These are phyloP conservation scores for Orbilia brochopaga DNA, from an alignment of 2,329 filamentous ascomycete species.

Conservation along the genomic window DNA sequence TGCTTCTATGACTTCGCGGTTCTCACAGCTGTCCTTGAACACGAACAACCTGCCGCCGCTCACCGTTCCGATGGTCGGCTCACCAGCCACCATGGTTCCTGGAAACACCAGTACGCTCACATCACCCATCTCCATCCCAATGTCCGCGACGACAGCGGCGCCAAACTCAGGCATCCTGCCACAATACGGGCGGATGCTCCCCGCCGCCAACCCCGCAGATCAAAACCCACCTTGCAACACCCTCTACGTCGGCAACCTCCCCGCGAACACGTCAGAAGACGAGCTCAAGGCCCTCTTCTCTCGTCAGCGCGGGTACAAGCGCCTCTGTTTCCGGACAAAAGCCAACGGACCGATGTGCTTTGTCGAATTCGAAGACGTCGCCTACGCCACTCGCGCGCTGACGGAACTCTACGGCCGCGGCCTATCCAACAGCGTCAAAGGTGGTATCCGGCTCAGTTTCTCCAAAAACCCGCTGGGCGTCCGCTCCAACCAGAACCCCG, in stretches of 20 bases:
- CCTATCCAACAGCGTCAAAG: conserved; percentile 90
- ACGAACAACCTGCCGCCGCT: conserved; percentile 48
- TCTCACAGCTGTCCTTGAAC: conserved; percentile 47
- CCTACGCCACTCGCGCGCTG: conserved; percentile 87
- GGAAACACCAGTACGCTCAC: conserved; percentile 40
- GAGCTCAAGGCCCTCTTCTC: conserved; percentile 93
- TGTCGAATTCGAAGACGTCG: conserved; percentile 94
- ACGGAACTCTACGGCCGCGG: conserved; percentile 86
- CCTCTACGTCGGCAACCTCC: conserved; percentile 95
- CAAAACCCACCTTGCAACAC: conserved; percentile 98
- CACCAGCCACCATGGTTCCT: conserved; percentile 41
- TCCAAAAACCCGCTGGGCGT: conserved; percentile 97
- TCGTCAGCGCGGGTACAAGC: conserved; percentile 91
- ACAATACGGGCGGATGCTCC: conserved; percentile 60
- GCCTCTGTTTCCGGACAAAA: conserved; percentile 92
- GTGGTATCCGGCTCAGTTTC: conserved; percentile 92
- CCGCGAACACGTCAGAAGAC: conserved; percentile 89
- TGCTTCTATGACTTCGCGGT: conserved; percentile 37
- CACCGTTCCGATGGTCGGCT: conserved; percentile 34
- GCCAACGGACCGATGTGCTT: conserved; percentile 98
- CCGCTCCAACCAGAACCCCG: conserved; percentile 66
- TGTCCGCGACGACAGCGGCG: conserved; percentile 30
- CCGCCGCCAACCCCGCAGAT: conserved; percentile 89
- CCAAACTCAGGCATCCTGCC: conserved; percentile 35
- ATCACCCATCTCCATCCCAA: conserved; percentile 47